Conservation (phyloP, 129 eudicot species). For the Sambucus nigra region DNA sequence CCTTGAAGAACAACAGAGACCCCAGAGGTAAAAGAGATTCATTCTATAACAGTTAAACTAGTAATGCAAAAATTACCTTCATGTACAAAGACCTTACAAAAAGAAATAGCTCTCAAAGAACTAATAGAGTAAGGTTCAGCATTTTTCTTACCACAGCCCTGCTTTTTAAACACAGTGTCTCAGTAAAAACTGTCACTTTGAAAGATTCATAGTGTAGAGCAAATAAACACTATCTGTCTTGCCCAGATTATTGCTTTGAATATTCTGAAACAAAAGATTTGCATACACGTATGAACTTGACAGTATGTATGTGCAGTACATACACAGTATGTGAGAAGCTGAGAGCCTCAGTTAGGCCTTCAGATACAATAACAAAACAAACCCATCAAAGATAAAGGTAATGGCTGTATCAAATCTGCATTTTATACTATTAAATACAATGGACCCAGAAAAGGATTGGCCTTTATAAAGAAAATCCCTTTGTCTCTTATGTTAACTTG, state of each 20-base stretch:
- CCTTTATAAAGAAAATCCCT: too few relatives aligned
- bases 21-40: neutral
- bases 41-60: neutral
- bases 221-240: constrained; percentile 3
- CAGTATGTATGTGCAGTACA: neutral
- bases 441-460: constrained; percentile 11
- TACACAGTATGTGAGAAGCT: constrained; percentile 15
- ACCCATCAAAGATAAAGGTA: constrained; percentile 3
- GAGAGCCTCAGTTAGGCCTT: constrained; percentile 6
- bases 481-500: too few relatives aligned
- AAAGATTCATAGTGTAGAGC: constrained; percentile 10
- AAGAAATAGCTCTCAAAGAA: constrained; percentile 20
- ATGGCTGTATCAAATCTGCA: constrained; percentile 21
- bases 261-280: constrained; percentile 14
- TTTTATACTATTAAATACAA: constrained; percentile 7
- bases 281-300: constrained; percentile 2
- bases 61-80: too few relatives aligned
- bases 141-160: constrained; percentile 23
- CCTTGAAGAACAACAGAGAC: too few relatives aligned
- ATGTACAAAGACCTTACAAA: neutral
- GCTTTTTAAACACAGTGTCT: too few relatives aligned
- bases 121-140: constrained; percentile 8
- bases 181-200: too few relatives aligned
- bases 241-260: constrained; percentile 7
- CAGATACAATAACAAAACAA: constrained; percentile 2